phyloP scores from a whole-genome alignment of 2,329 filamentous ascomycete genomes.

The Penicillium sp. region DNA sequence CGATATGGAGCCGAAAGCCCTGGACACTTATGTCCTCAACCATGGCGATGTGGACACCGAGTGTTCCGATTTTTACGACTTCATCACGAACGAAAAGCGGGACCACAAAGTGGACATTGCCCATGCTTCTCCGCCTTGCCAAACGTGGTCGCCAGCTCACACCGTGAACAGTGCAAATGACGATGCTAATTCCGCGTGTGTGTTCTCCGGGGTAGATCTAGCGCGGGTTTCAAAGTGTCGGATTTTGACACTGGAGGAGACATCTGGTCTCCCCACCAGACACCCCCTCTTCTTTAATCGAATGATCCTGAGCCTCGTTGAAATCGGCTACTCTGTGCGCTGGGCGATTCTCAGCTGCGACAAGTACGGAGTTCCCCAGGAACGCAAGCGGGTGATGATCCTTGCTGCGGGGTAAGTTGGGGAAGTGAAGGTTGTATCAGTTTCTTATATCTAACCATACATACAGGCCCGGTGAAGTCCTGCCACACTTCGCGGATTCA shows the following conservation, averaged over 20 bases:
- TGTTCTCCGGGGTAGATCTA: slow-evolving; percentile 53
- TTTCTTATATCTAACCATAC: slow-evolving; percentile 6
- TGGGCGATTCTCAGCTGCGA: slow-evolving; percentile 63
- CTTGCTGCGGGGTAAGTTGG: slow-evolving; percentile 55
- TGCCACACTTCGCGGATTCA: slow-evolving; percentile 65
- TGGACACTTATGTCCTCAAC: slow-evolving; percentile 60
- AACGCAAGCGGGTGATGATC: slow-evolving; percentile 52
- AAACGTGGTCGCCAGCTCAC: slow-evolving; percentile 73
- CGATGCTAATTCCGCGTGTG: slow-evolving; percentile 65
- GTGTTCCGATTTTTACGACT: slow-evolving; percentile 50
- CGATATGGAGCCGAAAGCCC: slow-evolving; percentile 62
- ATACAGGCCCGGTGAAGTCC: slow-evolving; percentile 67
- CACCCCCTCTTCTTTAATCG: slow-evolving; percentile 60
- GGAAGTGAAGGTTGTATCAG: neutral
- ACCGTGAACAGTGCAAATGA: slow-evolving; percentile 61
- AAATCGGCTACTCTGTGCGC: slow-evolving; percentile 67
- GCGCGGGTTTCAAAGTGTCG: slow-evolving; percentile 64
- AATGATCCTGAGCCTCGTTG: slow-evolving; percentile 66
- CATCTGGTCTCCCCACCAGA: slow-evolving; percentile 64
- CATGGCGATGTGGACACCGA: slow-evolving; percentile 49
- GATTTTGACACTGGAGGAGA: slow-evolving; percentile 77
- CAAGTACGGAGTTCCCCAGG: slow-evolving; percentile 54
- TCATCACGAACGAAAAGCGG: slow-evolving; percentile 35
- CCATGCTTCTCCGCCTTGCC: slow-evolving; percentile 77
- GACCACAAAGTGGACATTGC: slow-evolving; percentile 63